A percentile compares a stretch with the other conserved stretches of the same genome.
These are phyloP conservation scores for Juncus inflexus DNA, from an alignment of 176 grass and related monocot species.

Conservation along the genomic window DNA sequence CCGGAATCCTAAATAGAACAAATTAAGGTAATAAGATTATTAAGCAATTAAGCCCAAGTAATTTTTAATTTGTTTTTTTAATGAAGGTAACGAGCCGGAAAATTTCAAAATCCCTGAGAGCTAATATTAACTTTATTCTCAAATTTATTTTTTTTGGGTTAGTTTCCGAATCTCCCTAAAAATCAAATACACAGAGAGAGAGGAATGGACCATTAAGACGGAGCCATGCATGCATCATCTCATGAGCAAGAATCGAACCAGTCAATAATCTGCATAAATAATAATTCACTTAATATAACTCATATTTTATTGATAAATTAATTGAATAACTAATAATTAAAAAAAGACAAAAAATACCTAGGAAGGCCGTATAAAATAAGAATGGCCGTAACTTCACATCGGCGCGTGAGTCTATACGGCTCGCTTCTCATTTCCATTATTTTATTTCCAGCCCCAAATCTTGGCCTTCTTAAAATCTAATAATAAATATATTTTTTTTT, in stretches of 20 bases:
- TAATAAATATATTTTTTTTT: background rate
- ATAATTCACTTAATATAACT: background rate
- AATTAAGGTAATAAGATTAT: background rate
- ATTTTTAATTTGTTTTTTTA: too few species aligned
- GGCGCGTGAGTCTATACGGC: constrained; percentile 70
- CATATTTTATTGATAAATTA: constrained; percentile 3
- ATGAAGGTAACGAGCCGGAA: too few species aligned
- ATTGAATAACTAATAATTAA: constrained; percentile 24
- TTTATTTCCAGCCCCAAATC: constrained; percentile 65
- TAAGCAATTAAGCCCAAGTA: too few species aligned
- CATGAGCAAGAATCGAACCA: constrained; percentile 92
- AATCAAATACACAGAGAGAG: constrained; percentile 14
- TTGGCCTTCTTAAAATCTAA: constrained; percentile 81
- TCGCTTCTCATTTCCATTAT: constrained; percentile 82
- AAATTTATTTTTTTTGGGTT: background rate
- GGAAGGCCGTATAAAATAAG: constrained; percentile 96
- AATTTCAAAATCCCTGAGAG: background rate
- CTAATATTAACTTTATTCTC: background rate
- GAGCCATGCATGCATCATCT: constrained; percentile 99
- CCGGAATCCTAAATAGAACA: constrained; percentile 48
- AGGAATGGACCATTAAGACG: constrained; percentile 69
- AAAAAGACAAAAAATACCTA: constrained; percentile 43
- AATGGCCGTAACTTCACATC: constrained; percentile 98
- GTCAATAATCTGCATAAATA: constrained; percentile 72
- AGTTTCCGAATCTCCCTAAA: constrained; percentile 1